Conservation (phyloP, 1,284 basidiomycete species). For the Marasmius oreades region DNA sequence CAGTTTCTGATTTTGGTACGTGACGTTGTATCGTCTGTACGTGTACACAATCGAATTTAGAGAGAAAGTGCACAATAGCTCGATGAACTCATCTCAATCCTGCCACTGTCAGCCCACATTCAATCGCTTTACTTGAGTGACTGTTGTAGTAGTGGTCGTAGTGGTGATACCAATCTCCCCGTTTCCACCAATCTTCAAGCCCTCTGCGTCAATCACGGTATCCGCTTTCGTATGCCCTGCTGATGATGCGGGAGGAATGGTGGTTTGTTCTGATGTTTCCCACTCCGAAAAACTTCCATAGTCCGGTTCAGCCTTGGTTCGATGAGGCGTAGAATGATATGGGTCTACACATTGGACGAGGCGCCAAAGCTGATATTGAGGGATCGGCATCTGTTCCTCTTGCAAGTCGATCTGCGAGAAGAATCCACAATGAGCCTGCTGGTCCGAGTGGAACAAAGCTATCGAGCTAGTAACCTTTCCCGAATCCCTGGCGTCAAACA, state of each 20-base stretch:
- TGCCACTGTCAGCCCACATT: too few species aligned
- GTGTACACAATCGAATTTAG: too few species aligned
- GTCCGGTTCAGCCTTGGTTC: neutral
- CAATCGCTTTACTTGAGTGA: neutral
- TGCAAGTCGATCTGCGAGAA: neutral
- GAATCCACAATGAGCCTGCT: too few species aligned
- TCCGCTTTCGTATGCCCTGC: neutral
- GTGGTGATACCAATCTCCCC: neutral
- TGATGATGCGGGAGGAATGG: neutral
- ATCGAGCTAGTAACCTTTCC: neutral
- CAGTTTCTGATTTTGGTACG: too few species aligned
- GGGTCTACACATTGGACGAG: neutral
- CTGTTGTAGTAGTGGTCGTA: neutral
- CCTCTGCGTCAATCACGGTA: slow-evolving; percentile 4
- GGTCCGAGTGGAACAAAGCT: too few species aligned
- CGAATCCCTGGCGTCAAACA: neutral
- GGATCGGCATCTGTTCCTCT: neutral
- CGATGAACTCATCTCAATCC: too few species aligned
- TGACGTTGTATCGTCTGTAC: too few species aligned
- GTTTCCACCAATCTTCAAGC: neutral
- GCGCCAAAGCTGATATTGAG: neutral
- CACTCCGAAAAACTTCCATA: neutral
- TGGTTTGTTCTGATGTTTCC: neutral
- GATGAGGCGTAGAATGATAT: too few species aligned
- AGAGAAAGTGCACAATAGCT: too few species aligned